Conservation (phyloP, 1,284 basidiomycete genomes). For the Grifola frondosa region DNA sequence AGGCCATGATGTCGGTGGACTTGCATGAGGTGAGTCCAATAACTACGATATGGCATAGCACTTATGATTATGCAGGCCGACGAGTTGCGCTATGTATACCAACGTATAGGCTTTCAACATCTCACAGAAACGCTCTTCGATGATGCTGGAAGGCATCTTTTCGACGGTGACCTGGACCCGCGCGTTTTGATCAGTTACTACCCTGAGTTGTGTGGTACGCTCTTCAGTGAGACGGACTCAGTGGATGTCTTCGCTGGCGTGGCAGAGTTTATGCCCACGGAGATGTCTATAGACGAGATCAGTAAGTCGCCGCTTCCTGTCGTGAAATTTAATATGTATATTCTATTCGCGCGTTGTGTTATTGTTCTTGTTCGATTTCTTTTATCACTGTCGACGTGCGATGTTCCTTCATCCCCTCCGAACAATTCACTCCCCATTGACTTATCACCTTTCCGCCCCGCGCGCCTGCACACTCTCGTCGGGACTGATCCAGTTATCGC, state of each 20-base stretch:
- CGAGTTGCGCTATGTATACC: slow-evolving; percentile 73
- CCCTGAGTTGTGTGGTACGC: slow-evolving; percentile 61
- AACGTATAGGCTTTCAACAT: slow-evolving; percentile 73
- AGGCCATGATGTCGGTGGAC: slow-evolving; percentile 47
- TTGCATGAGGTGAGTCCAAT: slow-evolving; percentile 47
- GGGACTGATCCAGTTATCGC: slow-evolving; percentile 77
- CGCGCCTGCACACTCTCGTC: slow-evolving; percentile 27
- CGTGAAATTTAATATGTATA: too few relatives aligned
- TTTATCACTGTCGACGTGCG: slow-evolving; percentile 14
- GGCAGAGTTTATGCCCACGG: slow-evolving; percentile 59
- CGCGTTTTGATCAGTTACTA: slow-evolving; percentile 75
- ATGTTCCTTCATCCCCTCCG: slow-evolving; percentile 15
- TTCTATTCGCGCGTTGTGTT: slow-evolving; percentile 14
- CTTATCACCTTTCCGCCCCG: slow-evolving; percentile 23
- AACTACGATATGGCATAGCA: not conserved
- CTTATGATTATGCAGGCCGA: slow-evolving; percentile 43
- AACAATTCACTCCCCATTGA: slow-evolving; percentile 27
- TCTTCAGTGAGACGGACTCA: slow-evolving; percentile 49
- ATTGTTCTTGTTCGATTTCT: slow-evolving; percentile 20
- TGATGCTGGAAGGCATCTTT: slow-evolving; percentile 73
- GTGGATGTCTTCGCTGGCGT: slow-evolving; percentile 69
- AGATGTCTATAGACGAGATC: slow-evolving; percentile 68
- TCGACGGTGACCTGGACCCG: slow-evolving; percentile 73
- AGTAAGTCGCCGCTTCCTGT: slow-evolving; percentile 69
- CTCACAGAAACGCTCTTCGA: slow-evolving; percentile 73